Evolutionary conservation across 345 rosid species (phyloP), one percentile per base, ranked within the genome.

Genomic region (Acer saccharum): DNA sequence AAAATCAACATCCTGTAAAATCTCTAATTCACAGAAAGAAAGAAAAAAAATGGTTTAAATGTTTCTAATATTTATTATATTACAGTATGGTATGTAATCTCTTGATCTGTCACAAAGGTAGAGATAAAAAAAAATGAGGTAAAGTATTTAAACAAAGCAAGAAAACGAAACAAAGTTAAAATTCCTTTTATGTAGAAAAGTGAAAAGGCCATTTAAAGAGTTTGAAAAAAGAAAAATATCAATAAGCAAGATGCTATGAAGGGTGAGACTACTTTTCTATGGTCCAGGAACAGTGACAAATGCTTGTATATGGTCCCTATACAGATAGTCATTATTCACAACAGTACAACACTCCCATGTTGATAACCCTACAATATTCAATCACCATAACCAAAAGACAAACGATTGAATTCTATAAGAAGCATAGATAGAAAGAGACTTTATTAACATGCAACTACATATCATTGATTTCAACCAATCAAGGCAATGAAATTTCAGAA

Each of bases 261-360:
- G 16, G 67, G 41, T 46, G 20, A 46, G 18, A 27, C 32, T 63
- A 11, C 60, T 32, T 58, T 64, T 74, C 43, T 29, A 48, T 18
- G 70, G 77, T 74, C 69, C 77, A 74, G 43, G 32, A 64, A 44
- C 44, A 27, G 35, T n/a, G 61, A 27, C 70, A 63, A 20, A 27
- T 2, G 18, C 62, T 74, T 48, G 70, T 16, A 9, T n/a, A 65
- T 29, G 77, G 77, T 74, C 63, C 70, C 69, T n/a, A 29, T n/a
- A 48, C 70, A 65, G 10, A 43, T 29, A 29, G 20, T 29, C 77
- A 29, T 43, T 25, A 7, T 65, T 9, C 12, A n/a, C 25, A 64
- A 7, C 16, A 43, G 35, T 48, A n/a, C 25, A 64, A 7, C 16
- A 43, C 50, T 48, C 35, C 29, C 50, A n/a, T 32, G 61, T 74